Evolutionary conservation across 805 yeast genomes (phyloP), one percentile per base, ranked within the genome.

Genomic region (Saturnispora kantuleensis): DNA sequence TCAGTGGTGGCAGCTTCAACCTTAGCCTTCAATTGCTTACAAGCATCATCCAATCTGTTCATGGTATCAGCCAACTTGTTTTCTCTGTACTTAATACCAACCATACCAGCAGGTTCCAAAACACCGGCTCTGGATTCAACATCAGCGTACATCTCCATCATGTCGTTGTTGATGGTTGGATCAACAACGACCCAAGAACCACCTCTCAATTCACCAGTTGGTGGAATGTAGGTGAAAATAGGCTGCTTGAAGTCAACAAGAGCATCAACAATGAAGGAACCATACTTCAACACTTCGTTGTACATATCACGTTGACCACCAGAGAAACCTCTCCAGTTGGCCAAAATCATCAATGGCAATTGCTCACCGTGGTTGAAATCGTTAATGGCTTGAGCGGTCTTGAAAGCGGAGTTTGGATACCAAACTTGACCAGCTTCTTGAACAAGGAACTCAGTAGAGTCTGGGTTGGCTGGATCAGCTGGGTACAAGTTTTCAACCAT

Each of bases 231-330:
- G 21, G 93, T 87, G 69, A 93, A 82, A 53, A 93, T 84, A 48
- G 99, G 99, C 67, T 93, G 98, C 64, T 86, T 86, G 77, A 81
- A 93, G 57, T 81, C 96, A 53, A 87, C 95, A 50, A 93, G 75
- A 11, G 98, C 97, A 64, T 93, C 99, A 52, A 93, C 99, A 67
- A 93, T 93, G 66, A 75, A 87, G 3, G 97, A 80, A 63, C 99
- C 99, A 63, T 85, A 93, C 67, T 93, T 93, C 70, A 93, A 80
- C 37, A 93, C 95, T 71, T 93, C 99, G 59, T 89, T 87, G 76
- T 84, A 94, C 99, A 93, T 93, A 67, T 93, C 99, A 64, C 97
- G 85, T 74, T 93, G 99, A 65, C 99, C 98, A 73, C 99, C 98
- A 54, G 97, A 87, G 80, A 93, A 93, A 60, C 99, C 99, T 80